Conservation (phyloP, 2,329 filamentous ascomycete genomes). For the Chaetomium strumarium region DNA sequence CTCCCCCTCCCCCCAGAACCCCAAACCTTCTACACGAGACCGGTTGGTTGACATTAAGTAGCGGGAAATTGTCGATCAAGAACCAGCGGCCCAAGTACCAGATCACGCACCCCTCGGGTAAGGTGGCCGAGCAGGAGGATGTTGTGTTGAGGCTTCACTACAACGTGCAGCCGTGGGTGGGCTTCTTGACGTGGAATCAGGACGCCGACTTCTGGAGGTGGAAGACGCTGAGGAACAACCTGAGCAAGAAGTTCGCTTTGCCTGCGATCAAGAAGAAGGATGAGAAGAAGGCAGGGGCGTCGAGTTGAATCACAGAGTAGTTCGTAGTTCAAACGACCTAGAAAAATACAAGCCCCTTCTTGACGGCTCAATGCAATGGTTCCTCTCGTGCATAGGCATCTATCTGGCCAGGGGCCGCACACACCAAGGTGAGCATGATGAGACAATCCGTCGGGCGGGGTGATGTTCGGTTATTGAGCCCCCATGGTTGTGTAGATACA, state of each 20-base stretch:
- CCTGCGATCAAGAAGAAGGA: conserved; percentile 60
- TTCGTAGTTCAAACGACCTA: background rate
- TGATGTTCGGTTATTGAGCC: too few species aligned
- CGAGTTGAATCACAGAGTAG: background rate
- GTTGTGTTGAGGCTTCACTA: conserved; percentile 80
- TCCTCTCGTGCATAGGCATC: too few species aligned
- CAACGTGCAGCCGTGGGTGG: conserved; percentile 98
- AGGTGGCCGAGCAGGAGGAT: conserved; percentile 66
- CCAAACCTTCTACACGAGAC: background rate
- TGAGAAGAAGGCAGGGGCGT: conserved; percentile 25
- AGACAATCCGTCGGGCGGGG: too few species aligned
- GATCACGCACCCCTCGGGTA: conserved; percentile 81
- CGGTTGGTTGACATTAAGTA: conserved; percentile 26
- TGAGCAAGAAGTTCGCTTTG: conserved; percentile 58
- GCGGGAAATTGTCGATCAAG: conserved; percentile 68
- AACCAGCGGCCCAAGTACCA: conserved; percentile 95
- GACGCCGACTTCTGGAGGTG: conserved; percentile 52
- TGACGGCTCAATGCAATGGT: too few species aligned
- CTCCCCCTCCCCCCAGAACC: too few species aligned
- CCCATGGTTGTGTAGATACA: too few species aligned
- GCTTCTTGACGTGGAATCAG: conserved; percentile 75
- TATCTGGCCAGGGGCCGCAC: too few species aligned
- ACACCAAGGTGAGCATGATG: too few species aligned
- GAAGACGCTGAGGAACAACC: conserved; percentile 59
- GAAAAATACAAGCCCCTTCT: background rate